Percentiles rank a stretch among this genome's conserved stretches.
Evolutionary conservation across 192 early-diverging fungal genomes (phyloP).

Genomic region (Spizellomyces punctatus): DNA sequence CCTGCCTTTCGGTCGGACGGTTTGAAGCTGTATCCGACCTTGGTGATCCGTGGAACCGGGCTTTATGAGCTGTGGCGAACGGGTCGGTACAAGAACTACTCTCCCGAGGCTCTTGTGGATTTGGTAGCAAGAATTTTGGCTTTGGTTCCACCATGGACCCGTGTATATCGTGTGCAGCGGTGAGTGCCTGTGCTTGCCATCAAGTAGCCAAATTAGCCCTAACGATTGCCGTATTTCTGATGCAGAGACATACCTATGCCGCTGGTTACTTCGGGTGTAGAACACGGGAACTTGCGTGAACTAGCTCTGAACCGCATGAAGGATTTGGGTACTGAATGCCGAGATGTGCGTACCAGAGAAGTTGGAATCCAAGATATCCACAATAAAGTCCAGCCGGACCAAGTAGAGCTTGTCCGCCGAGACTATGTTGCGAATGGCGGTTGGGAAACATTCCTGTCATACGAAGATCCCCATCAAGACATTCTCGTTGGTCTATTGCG

Average conservation of each 20-base stretch:
- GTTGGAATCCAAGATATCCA: slow-evolving; percentile 99
- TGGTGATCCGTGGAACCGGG: slow-evolving; percentile 96
- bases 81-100: slow-evolving; percentile 96
- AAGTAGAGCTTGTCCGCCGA: slow-evolving; percentile 94
- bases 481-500: slow-evolving; percentile 95
- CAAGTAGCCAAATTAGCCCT: neutral
- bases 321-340: slow-evolving; percentile 93
- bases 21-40: slow-evolving; percentile 96
- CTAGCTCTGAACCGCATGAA: slow-evolving; percentile 94
- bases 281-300: slow-evolving; percentile 97
- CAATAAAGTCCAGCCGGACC: slow-evolving; percentile 89
- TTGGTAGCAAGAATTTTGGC: slow-evolving; percentile 93
- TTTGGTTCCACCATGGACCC: slow-evolving; percentile 97
- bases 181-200: slow-evolving; percentile 13
- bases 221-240: neutral
- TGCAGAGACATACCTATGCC: slow-evolving; percentile 97
- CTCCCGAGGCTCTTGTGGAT: slow-evolving; percentile 94
- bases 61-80: slow-evolving; percentile 99
- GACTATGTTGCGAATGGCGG: slow-evolving; percentile 98
- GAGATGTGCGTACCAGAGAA: slow-evolving; percentile 97
- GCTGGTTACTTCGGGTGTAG: slow-evolving; percentile 95
- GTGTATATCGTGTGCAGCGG: slow-evolving; percentile 97
- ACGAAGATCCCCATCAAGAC: slow-evolving; percentile 96
- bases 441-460: slow-evolving; percentile 99
- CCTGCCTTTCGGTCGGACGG: slow-evolving; percentile 98